Conservation (phyloP, 192 early-diverging fungal genomes). For the Fimicolochytrium jonesii region DNA sequence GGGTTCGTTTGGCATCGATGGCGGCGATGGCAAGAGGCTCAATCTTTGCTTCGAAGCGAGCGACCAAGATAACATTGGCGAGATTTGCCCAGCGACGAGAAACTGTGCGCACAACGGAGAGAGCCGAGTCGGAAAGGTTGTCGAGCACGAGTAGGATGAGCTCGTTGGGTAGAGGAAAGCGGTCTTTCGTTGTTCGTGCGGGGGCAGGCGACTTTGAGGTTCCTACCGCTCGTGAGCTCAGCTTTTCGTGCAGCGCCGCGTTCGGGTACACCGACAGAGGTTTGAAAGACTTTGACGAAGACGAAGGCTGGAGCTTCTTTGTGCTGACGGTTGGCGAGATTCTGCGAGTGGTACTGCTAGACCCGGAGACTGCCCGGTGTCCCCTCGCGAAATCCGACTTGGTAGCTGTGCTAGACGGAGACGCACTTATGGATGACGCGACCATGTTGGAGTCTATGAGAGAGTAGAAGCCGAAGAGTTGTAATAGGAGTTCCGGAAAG, state of each 20-base stretch:
- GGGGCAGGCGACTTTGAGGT: neutral
- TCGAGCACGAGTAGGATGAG: slow-evolving; percentile 36
- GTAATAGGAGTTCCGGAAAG: too few relatives aligned
- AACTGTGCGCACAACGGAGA: slow-evolving; percentile 30
- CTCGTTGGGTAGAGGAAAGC: slow-evolving; percentile 38
- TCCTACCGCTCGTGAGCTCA: neutral
- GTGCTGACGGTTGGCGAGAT: too few relatives aligned
- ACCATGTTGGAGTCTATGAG: too few relatives aligned
- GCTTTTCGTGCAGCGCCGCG: neutral
- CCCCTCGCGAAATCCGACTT: too few relatives aligned
- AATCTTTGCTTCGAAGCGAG: slow-evolving; percentile 19
- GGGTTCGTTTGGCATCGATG: neutral
- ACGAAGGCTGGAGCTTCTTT: too few relatives aligned
- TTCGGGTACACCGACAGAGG: neutral
- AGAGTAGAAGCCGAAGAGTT: too few relatives aligned
- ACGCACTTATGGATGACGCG: too few relatives aligned
- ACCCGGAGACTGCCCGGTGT: too few relatives aligned
- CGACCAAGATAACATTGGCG: slow-evolving; percentile 30
- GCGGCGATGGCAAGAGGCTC: neutral
- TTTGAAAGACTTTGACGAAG: neutral
- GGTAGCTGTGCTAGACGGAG: too few relatives aligned
- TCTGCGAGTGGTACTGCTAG: too few relatives aligned
- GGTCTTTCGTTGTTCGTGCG: neutral
- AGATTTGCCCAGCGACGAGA: slow-evolving; percentile 26
- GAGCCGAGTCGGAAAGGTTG: slow-evolving; percentile 1